A percentile compares a stretch with the other conserved stretches of the same genome.
Conservation (phyloP, 2,329 filamentous ascomycete genomes). For the Aureobasidium namibiae region DNA sequence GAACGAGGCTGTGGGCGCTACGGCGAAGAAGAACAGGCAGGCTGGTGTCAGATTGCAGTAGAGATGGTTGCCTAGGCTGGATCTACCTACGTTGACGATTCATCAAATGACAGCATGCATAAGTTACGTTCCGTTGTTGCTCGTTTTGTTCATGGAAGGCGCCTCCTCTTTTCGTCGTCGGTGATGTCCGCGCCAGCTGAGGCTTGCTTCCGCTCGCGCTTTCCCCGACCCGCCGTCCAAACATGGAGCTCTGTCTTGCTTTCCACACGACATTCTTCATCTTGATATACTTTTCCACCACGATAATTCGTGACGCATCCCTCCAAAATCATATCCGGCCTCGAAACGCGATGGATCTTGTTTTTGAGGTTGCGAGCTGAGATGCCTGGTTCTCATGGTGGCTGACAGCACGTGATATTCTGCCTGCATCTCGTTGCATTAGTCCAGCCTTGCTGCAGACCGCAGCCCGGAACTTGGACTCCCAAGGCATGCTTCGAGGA, state of each 20-base stretch:
- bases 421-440: not conserved
- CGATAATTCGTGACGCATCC: too few relatives aligned
- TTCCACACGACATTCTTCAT: too few relatives aligned
- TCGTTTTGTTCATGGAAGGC: too few relatives aligned
- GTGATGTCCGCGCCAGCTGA: not conserved
- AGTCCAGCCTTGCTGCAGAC: not conserved
- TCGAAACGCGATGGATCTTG: too few relatives aligned
- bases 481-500: not conserved
- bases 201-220: not conserved
- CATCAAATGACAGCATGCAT: too few relatives aligned
- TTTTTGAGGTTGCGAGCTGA: too few relatives aligned
- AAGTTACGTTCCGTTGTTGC: too few relatives aligned
- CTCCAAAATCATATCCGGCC: too few relatives aligned
- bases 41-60: constrained; percentile 55
- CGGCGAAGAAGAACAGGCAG: constrained; percentile 52
- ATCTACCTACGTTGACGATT: too few relatives aligned
- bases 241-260: not conserved
- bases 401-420: not conserved
- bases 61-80: not conserved
- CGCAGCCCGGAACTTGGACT: not conserved
- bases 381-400: not conserved
- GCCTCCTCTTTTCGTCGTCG: not conserved
- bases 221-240: not conserved
- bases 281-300: too few relatives aligned
- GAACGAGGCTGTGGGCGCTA: constrained; percentile 48